These are phyloP conservation scores for Solanum chacoense DNA, from an alignment of 305 asterid species.

Conservation along the genomic window DNA sequence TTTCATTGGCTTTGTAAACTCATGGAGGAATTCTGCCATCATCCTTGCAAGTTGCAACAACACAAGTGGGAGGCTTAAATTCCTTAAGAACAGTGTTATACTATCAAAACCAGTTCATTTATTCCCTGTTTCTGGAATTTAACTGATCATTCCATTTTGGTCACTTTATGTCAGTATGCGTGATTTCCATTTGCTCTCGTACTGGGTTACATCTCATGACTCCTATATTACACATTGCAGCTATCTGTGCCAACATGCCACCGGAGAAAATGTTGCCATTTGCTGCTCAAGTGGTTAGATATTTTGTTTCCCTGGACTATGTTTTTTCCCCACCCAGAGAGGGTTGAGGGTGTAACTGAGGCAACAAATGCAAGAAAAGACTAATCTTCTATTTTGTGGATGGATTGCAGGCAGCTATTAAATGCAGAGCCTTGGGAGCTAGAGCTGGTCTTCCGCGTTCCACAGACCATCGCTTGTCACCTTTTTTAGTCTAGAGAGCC, in stretches of 20 bases:
- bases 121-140: not conserved
- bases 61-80: not conserved
- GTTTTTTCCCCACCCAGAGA: not conserved
- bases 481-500: slow-evolving; percentile 53
- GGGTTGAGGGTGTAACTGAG: not conserved
- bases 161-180: not conserved
- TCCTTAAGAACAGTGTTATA: not conserved
- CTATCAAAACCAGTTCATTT: not conserved
- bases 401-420: slow-evolving; percentile 66
- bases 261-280: slow-evolving; percentile 82
- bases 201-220: not conserved
- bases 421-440: slow-evolving; percentile 87
- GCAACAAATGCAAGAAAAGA: not conserved
- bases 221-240: slow-evolving; percentile 21
- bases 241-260: slow-evolving; percentile 76
- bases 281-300: slow-evolving; percentile 96
- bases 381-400: not conserved
- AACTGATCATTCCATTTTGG: not conserved
- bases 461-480: slow-evolving; percentile 54
- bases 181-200: not conserved
- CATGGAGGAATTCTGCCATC: not conserved
- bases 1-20: not conserved
- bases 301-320: not conserved
- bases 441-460: slow-evolving; percentile 72
- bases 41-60: not conserved